Conservation (phyloP, 352 stramenopile species). For the Phytophthora fragariae region DNA sequence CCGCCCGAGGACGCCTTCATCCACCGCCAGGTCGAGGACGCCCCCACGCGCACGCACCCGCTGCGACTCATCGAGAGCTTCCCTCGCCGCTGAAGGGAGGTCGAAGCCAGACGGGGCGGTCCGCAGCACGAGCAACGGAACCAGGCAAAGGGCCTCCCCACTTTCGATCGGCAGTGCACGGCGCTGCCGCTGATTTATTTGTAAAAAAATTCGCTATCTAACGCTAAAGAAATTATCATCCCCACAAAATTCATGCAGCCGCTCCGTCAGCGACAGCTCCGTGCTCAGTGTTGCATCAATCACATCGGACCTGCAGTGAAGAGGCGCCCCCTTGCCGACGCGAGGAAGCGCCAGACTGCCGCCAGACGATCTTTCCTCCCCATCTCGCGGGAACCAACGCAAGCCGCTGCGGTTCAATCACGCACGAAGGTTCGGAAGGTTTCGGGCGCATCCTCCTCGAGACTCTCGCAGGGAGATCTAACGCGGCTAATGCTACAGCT, state of each 20-base stretch:
- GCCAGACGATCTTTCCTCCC: constrained; percentile 21
- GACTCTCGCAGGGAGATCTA: not conserved
- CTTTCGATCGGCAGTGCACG: not conserved
- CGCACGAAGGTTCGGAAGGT: not conserved
- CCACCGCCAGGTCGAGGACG: constrained; percentile 52
- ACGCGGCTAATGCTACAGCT: not conserved
- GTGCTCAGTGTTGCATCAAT: too few relatives aligned
- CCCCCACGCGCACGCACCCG: constrained; percentile 19
- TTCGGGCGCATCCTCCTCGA: not conserved
- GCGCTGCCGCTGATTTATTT: constrained; percentile 31
- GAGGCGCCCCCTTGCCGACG: not conserved
- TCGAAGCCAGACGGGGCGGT: constrained; percentile 4
- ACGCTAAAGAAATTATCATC: constrained; percentile 17
- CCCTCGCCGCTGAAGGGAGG: constrained; percentile 25
- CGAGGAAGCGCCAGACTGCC: not conserved
- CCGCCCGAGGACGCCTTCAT: constrained; percentile 67
- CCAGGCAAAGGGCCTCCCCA: not conserved
- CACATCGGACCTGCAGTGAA: not conserved
- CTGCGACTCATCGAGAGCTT: constrained; percentile 51
- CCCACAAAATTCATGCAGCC: constrained; percentile 25
- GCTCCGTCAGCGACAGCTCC: not conserved
- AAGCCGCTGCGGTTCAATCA: constrained; percentile 5
- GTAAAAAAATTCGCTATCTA: constrained; percentile 32
- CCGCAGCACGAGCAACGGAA: not conserved
- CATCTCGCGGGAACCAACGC: constrained; percentile 7